Evolutionary conservation across 768 basidiomycete species (phyloP).

Genomic region (Botryobasidium botryosum): DNA sequence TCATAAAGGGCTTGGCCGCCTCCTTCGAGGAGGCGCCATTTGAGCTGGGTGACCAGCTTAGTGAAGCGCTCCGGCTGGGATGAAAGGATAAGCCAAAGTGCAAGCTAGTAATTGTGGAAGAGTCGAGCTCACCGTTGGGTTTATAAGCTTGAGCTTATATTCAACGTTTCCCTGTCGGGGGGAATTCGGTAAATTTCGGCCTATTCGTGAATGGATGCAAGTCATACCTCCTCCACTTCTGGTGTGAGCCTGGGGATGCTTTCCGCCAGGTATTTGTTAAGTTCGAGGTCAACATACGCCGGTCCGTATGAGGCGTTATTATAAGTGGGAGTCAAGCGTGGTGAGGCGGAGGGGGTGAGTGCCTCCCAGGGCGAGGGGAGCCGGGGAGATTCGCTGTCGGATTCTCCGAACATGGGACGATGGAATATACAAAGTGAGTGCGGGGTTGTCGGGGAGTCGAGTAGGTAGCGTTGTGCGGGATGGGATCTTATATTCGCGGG

Average conservation of each 20-base stretch:
- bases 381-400: constrained; percentile 61
- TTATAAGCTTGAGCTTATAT: constrained; percentile 82
- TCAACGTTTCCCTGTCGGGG: constrained; percentile 62
- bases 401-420: constrained; percentile 58
- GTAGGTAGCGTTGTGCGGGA: constrained; percentile 2
- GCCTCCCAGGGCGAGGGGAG: constrained; percentile 58
- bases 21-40: constrained; percentile 83
- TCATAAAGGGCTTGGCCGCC: constrained; percentile 76
- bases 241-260: constrained; percentile 51
- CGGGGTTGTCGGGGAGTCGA: background rate
- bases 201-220: background rate
- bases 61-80: constrained; percentile 21
- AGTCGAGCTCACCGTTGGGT: constrained; percentile 25
- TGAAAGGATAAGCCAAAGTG: background rate
- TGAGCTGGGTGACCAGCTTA: constrained; percentile 77
- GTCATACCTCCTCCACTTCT: constrained; percentile 45
- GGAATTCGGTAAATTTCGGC: background rate
- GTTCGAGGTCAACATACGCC: background rate
- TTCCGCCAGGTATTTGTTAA: constrained; percentile 12
- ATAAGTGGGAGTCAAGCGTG: constrained; percentile 17
- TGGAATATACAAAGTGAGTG: background rate
- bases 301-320: background rate
- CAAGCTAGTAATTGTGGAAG: background rate
- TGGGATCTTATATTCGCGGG: constrained; percentile 34
- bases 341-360: constrained; percentile 40